Percentiles rank a stretch among this genome's conserved stretches.
These are phyloP conservation scores for Leccinum uliginosum DNA, from an alignment of 768 basidiomycete genomes.

Conservation along the genomic window DNA sequence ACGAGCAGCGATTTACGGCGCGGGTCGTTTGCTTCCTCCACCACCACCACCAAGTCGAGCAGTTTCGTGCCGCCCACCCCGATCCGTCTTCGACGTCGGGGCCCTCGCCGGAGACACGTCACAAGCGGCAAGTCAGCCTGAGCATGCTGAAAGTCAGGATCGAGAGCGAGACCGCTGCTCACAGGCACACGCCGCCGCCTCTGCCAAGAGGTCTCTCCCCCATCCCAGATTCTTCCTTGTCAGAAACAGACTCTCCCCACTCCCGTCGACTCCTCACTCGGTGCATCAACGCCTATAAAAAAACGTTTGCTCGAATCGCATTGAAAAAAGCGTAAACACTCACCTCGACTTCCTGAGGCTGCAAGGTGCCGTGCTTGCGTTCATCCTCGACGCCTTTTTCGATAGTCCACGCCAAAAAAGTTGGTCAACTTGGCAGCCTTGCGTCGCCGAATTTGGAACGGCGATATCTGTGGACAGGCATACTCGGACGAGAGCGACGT, in stretches of 20 bases:
- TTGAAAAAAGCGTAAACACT: conserved; percentile 19
- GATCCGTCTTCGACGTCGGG: conserved; percentile 65
- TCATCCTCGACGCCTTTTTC: conserved; percentile 74
- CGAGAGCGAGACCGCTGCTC: conserved; percentile 63
- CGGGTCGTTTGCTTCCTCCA: conserved; percentile 27
- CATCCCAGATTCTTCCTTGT: conserved; percentile 32
- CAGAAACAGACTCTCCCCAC: conserved; percentile 15
- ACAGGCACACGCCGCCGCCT: conserved; percentile 47
- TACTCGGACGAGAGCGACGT: conserved; percentile 55
- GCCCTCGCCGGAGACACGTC: conserved; percentile 69
- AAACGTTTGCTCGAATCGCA: not conserved
- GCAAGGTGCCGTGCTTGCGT: conserved; percentile 55
- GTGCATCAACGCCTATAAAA: conserved; percentile 43
- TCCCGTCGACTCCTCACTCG: conserved; percentile 34
- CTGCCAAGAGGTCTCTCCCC: conserved; percentile 48
- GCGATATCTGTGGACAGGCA: conserved; percentile 34
- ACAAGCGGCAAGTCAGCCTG: conserved; percentile 79
- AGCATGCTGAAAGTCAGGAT: conserved; percentile 91
- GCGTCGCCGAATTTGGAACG: conserved; percentile 67
- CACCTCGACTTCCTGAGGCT: conserved; percentile 70
- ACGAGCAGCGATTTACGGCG: conserved; percentile 37
- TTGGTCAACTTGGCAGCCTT: conserved; percentile 80
- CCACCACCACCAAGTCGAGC: conserved; percentile 16
- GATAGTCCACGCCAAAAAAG: conserved; percentile 85
- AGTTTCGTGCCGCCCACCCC: conserved; percentile 37